Conservation (phyloP, 441 rosid genomes). For the Gossypium schwendimanii region DNA sequence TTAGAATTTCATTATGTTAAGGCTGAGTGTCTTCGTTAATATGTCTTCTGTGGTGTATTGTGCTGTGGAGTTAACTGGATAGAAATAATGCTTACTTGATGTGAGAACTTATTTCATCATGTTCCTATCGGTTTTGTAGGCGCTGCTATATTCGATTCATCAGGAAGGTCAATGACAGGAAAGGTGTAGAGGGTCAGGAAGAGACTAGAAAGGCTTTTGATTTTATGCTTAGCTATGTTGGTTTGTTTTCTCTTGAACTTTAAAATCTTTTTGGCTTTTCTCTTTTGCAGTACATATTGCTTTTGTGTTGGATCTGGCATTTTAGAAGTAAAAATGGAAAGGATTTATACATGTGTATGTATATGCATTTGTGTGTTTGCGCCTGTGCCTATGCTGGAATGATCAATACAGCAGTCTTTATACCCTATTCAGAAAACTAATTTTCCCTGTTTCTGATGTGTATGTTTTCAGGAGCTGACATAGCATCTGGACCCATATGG, state of each 20-base stretch:
- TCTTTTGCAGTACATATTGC: neutral
- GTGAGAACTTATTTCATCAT: conserved; percentile 6
- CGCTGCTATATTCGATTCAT: conserved; percentile 90
- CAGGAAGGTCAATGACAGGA: conserved; percentile 83
- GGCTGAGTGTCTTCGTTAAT: neutral
- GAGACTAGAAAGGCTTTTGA: conserved; percentile 91
- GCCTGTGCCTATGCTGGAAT: neutral
- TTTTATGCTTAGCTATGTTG: conserved; percentile 81
- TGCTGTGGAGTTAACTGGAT: neutral
- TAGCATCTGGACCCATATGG: conserved; percentile 91
- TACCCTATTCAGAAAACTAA: conserved; percentile 5
- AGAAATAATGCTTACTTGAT: neutral
- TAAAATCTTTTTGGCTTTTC: conserved; percentile 3
- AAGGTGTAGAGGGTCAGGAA: conserved; percentile 81
- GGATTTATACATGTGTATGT: neutral
- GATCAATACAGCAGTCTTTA: neutral
- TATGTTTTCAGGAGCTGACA: conserved; percentile 69
- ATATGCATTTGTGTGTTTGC: neutral
- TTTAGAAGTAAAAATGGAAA: conserved; percentile 6
- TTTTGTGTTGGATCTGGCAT: neutral
- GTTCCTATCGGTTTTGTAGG: conserved; percentile 40
- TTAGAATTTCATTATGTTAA: neutral
- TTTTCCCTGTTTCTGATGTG: conserved; percentile 24
- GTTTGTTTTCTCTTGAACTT: conserved; percentile 36
- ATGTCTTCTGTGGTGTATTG: neutral